Percentiles rank a stretch among this genome's conserved stretches.
Conservation (phyloP, 2,329 filamentous ascomycete species). For the Colletotrichum lentis region DNA sequence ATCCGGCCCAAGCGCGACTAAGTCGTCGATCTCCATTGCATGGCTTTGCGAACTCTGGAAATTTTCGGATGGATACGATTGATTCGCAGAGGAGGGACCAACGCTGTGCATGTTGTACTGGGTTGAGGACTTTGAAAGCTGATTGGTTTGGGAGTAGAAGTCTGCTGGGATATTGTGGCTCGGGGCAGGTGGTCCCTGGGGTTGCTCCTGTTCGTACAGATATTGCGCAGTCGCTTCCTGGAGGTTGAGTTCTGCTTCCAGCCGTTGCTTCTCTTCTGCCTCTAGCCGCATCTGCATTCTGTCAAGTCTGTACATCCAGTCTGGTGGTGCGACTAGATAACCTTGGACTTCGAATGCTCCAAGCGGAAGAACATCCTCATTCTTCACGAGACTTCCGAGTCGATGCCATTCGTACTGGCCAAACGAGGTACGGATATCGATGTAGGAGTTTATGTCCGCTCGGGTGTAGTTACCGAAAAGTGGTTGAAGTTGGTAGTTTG, state of each 20-base stretch:
- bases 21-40: no score
- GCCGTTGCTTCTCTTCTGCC: neutral
- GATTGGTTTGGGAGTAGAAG: no score
- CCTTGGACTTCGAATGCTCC: neutral
- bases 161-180: no score
- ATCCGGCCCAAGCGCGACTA: no score
- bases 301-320: neutral
- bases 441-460: neutral
- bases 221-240: neutral
- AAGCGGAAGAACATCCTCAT: neutral
- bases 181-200: no score
- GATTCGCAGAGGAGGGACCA: no score
- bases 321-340: neutral
- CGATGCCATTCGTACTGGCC: slow-evolving; percentile 9
- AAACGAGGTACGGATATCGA: slow-evolving; percentile 4
- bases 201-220: no score
- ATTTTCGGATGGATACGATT: no score
- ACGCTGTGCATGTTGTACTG: no score
- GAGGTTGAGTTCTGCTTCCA: neutral
- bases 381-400: slow-evolving; percentile 5
- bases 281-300: neutral
- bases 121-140: no score
- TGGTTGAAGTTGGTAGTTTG: no score
- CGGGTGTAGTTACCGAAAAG: neutral
- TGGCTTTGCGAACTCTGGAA: neutral